Percentiles rank a stretch among this genome's conserved stretches.
Evolutionary conservation across 805 yeast genomes (phyloP).

Genomic region (Kodamaea jinghongensis): DNA sequence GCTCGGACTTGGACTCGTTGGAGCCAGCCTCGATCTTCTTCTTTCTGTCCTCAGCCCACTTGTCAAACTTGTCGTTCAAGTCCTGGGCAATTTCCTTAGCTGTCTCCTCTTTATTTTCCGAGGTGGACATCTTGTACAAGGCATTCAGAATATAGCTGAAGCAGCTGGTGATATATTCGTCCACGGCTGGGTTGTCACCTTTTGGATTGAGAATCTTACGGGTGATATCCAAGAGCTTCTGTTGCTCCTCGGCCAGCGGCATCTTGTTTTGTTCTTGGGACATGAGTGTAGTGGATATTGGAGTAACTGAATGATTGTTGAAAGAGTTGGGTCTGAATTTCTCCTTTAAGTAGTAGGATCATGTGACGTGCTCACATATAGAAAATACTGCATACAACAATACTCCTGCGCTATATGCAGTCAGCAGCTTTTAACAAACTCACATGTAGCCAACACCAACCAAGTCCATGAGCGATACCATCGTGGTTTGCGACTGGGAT

Average conservation of each 20-base stretch:
- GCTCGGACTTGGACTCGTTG: too few relatives aligned
- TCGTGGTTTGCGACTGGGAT: constrained; percentile 52
- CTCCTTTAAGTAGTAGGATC: too few relatives aligned
- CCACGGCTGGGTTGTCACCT: constrained; percentile 26
- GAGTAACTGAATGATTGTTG: too few relatives aligned
- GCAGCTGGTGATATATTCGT: constrained; percentile 25
- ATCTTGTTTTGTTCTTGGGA: constrained; percentile 1
- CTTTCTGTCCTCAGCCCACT: constrained; percentile 23
- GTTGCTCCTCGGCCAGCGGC: constrained; percentile 11
- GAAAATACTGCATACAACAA: too few relatives aligned
- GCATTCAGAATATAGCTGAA: constrained; percentile 26
- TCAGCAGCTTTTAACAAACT: too few relatives aligned
- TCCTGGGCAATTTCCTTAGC: constrained; percentile 37
- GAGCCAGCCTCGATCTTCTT: constrained; percentile 10
- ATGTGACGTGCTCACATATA: too few relatives aligned
- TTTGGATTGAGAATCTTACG: constrained; percentile 26
- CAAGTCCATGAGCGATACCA: not conserved
- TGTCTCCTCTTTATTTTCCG: constrained; percentile 32
- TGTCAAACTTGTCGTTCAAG: constrained; percentile 23
- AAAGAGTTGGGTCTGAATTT: too few relatives aligned
- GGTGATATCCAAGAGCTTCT: constrained; percentile 12
- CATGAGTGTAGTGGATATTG: too few relatives aligned
- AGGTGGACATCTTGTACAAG: constrained; percentile 26
- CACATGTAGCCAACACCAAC: too few relatives aligned
- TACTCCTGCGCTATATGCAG: too few relatives aligned